phyloP scores from a whole-genome alignment of 2,329 filamentous ascomycete genomes.

The Apiospora pterosperma region DNA sequence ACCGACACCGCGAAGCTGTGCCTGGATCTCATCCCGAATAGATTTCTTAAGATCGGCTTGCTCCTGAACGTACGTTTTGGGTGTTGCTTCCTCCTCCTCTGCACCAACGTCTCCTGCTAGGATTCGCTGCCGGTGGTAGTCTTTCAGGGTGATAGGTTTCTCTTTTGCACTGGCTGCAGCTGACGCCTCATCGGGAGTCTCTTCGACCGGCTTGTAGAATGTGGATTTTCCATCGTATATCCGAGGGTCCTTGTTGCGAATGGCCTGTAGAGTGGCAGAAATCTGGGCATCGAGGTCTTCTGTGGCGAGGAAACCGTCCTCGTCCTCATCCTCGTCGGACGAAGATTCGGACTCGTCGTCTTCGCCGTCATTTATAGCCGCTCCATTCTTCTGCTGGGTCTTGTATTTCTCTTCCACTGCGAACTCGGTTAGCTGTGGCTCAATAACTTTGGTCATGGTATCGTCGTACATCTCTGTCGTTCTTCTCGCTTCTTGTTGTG shows the following conservation, averaged over 20 bases:
- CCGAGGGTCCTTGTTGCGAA: constrained; percentile 84
- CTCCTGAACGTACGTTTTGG: constrained; percentile 80
- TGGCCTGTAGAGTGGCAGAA: constrained; percentile 79
- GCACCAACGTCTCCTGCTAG: constrained; percentile 65
- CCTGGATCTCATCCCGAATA: constrained; percentile 78
- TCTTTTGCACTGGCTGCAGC: constrained; percentile 56
- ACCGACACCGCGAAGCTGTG: constrained; percentile 48
- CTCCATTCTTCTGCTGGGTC: constrained; percentile 34
- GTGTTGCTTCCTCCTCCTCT: constrained; percentile 49
- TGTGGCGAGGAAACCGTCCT: constrained; percentile 82
- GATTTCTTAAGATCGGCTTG: constrained; percentile 78
- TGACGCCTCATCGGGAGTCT: constrained; percentile 28
- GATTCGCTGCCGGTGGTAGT: constrained; percentile 93
- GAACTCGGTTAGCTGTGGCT: neutral
- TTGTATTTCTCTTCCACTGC: constrained; percentile 85
- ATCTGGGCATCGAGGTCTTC: constrained; percentile 84
- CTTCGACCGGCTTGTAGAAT: constrained; percentile 70
- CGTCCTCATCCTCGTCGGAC: constrained; percentile 80
- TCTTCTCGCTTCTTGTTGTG: constrained; percentile 98
- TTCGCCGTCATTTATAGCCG: constrained; percentile 40
- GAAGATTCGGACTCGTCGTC: constrained; percentile 61
- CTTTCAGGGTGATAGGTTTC: constrained; percentile 79
- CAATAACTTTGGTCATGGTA: neutral
- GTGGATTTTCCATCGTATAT: constrained; percentile 78
- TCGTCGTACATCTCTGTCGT: constrained; percentile 58